Evolutionary conservation across 331 rosid species (phyloP).

Genomic region (Cydonia oblonga): DNA sequence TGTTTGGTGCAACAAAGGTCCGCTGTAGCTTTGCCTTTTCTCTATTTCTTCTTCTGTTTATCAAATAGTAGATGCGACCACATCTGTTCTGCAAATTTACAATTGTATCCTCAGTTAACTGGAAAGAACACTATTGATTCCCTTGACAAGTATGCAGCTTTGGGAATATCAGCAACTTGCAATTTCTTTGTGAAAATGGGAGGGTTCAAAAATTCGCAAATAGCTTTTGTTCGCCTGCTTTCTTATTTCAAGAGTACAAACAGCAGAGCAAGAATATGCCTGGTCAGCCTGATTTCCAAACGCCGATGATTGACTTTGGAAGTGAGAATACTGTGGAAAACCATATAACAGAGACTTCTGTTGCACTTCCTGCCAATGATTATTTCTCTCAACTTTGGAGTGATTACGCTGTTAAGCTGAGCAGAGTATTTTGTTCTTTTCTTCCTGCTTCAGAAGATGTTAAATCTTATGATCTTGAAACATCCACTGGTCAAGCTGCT

Average conservation of each 20-base stretch:
- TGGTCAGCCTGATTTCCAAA: slow-evolving; percentile 26
- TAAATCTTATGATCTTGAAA: slow-evolving; percentile 38
- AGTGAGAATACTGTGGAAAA: slow-evolving; percentile 21
- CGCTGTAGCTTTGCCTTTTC: background rate
- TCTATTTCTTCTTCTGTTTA: background rate
- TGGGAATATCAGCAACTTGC: slow-evolving; percentile 73
- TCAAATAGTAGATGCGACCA: background rate
- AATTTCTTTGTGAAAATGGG: slow-evolving; percentile 87
- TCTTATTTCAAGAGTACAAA: slow-evolving; percentile 68
- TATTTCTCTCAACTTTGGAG: slow-evolving; percentile 57
- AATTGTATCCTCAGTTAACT: background rate
- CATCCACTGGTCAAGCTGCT: slow-evolving; percentile 46
- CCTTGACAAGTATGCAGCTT: slow-evolving; percentile 64
- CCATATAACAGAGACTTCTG: slow-evolving; percentile 27
- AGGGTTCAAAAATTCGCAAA: slow-evolving; percentile 88
- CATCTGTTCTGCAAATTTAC: slow-evolving; percentile 14
- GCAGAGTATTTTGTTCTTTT: slow-evolving; percentile 78
- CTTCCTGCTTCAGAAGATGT: slow-evolving; percentile 51
- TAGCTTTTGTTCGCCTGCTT: slow-evolving; percentile 93
- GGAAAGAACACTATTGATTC: background rate
- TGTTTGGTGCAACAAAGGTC: background rate
- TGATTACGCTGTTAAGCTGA: slow-evolving; percentile 55
- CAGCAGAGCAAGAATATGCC: slow-evolving; percentile 31
- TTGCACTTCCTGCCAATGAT: slow-evolving; percentile 26
- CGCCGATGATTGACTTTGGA: slow-evolving; percentile 27